phyloP scores from a whole-genome alignment of 345 rosid species.

The Clausena lansium region DNA sequence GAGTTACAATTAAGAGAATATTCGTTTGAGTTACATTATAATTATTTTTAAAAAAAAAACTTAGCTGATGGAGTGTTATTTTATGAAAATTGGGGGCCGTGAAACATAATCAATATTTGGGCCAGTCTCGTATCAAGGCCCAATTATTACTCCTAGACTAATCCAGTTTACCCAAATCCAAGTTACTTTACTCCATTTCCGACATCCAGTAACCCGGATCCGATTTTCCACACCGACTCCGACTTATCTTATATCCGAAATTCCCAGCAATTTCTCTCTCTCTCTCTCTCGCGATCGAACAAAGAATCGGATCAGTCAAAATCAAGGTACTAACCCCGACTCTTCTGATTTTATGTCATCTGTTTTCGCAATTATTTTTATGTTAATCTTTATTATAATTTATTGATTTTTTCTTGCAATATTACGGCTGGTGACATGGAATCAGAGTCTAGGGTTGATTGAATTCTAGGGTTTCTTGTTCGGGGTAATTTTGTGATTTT shows the following conservation, averaged over 20 bases:
- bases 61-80: too few relatives aligned
- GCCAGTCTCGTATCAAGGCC: background rate
- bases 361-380: background rate
- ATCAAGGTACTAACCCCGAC: background rate
- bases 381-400: background rate
- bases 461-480: background rate
- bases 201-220: background rate
- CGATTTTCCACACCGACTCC: background rate
- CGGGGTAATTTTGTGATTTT: background rate
- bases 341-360: background rate
- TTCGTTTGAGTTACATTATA: too few relatives aligned
- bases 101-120: background rate
- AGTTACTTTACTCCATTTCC: background rate
- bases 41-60: too few relatives aligned
- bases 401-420: background rate
- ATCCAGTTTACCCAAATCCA: background rate
- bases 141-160: background rate
- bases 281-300: background rate
- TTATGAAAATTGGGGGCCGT: too few relatives aligned
- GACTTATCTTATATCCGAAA: background rate
- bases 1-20: too few relatives aligned
- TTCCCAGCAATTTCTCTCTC: accelerated
- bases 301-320: background rate
- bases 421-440: background rate
- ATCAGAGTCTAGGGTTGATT: background rate